Evolutionary conservation across 495 filamentous ascomycete species (phyloP).

Genomic region (Jackrogersella minutella): DNA sequence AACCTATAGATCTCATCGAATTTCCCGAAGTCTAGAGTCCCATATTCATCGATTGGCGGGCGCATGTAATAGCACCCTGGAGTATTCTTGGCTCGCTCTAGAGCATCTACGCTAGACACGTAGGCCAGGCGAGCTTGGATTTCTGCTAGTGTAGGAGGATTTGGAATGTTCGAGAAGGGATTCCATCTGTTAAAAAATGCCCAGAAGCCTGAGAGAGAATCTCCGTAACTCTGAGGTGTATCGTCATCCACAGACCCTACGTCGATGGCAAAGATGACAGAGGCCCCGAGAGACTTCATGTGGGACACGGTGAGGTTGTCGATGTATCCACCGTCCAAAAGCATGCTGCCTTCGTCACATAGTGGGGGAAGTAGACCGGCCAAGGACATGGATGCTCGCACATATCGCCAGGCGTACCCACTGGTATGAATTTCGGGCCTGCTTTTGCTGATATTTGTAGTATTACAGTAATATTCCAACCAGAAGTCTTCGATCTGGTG

Average conservation of each 20-base stretch:
- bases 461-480: constrained; percentile 99
- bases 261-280: constrained; percentile 95
- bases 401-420: constrained; percentile 96
- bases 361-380: constrained; percentile 91
- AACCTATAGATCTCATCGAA: constrained; percentile 96
- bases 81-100: constrained; percentile 89
- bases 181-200: constrained; percentile 95
- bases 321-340: constrained; percentile 94
- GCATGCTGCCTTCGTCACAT: constrained; percentile 95
- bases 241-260: constrained; percentile 92
- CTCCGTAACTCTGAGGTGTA: constrained; percentile 88
- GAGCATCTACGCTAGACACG: constrained; percentile 88
- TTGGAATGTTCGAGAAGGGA: constrained; percentile 83
- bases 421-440: constrained; percentile 90
- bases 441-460: constrained; percentile 93
- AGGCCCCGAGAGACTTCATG: constrained; percentile 93
- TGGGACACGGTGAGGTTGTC: constrained; percentile 97
- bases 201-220: constrained; percentile 96
- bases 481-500: constrained; percentile 98
- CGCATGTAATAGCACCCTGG: constrained; percentile 94
- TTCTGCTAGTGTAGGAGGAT: constrained; percentile 93
- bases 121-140: constrained; percentile 96
- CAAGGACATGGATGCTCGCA: constrained; percentile 94
- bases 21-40: constrained; percentile 93
- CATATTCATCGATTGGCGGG: constrained; percentile 91